Base-by-base conservation (phyloP, 495 filamentous ascomycete species). In the Penicillium arizonense region DNA sequence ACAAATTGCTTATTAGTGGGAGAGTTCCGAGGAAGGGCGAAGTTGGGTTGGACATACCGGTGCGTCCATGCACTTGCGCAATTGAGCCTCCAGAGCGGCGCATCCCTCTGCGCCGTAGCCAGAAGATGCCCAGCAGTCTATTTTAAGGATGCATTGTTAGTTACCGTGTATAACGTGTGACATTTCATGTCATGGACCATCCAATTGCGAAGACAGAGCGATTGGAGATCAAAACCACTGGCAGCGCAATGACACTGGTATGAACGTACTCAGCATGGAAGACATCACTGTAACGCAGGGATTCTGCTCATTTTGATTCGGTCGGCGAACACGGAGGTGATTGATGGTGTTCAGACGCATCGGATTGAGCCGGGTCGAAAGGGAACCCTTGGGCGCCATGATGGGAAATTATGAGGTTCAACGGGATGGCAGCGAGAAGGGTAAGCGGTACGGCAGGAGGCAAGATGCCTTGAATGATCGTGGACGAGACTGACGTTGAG, bases 61-160 rank as follows among this genome's bases (percentile, higher is more conserved):
- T 57, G 79, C 79, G 73, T 98, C 94, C 94, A 97, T 97, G 79
- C 94, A 98, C n/a, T 81, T 73, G 52, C 91, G 82, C 65, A 98
- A 75, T 58, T 87, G 82, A 60, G 88, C 77, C 68, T 97, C 94
- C 42, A 97, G 67, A 24, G 78, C 82, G n/a, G 79, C 80, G 62
- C 94, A 98, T 20, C 88, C 91, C 35, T 84, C 77, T 0, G 80
- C 72, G 51, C 70, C 83, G 63, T 89, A 86, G 50, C 91, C 91
- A 11, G 87, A 77, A 1, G 92, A 96, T 2, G 94, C 94, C 94
- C 94, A 98, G 73, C 94, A 98, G 59, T 88, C 91, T 96, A 60
- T 63, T 39, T 3, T 11, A 26, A 30, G 40, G 14, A 21, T 38
- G 38, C 28, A 47, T 47, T 52, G 58, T 58, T 23, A 48, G 53